These are phyloP conservation scores for Luzula sylvatica DNA, from an alignment of 176 grass and related monocot species.

Conservation along the genomic window DNA sequence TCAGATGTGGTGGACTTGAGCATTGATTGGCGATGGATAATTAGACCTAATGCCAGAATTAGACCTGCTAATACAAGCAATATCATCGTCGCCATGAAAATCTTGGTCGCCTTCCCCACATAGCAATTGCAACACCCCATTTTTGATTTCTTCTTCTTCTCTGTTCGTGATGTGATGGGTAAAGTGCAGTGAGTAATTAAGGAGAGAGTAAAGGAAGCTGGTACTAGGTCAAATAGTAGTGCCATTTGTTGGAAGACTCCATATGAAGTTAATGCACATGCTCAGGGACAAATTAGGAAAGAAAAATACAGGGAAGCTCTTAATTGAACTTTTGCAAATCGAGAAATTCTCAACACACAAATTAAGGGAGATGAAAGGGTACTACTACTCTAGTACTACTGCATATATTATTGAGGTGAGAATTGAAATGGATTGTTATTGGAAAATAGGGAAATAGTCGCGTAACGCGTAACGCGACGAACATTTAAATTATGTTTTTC, in stretches of 20 bases:
- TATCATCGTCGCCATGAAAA: slow-evolving; percentile 56
- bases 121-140: slow-evolving; percentile 33
- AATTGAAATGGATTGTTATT: no score
- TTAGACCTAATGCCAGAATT: slow-evolving; percentile 35
- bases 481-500: no score
- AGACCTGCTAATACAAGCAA: slow-evolving; percentile 40
- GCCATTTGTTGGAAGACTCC: neutral
- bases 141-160: neutral
- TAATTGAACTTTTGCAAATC: no score
- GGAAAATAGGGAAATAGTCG: no score
- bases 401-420: no score
- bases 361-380: no score
- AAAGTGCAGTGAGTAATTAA: neutral
- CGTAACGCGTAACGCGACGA: no score
- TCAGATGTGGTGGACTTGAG: neutral
- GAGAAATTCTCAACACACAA: no score
- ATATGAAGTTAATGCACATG: neutral
- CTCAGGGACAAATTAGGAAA: neutral
- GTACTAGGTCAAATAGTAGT: neutral
- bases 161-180: neutral
- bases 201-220: neutral
- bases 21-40: neutral
- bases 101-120: slow-evolving; percentile 88
- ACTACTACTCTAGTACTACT: no score
- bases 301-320: no score